Percentiles rank a stretch among this genome's conserved stretches.
These are phyloP conservation scores for Chalaropsis thielavioides DNA, from an alignment of 2,329 filamentous ascomycete genomes.

Conservation along the genomic window DNA sequence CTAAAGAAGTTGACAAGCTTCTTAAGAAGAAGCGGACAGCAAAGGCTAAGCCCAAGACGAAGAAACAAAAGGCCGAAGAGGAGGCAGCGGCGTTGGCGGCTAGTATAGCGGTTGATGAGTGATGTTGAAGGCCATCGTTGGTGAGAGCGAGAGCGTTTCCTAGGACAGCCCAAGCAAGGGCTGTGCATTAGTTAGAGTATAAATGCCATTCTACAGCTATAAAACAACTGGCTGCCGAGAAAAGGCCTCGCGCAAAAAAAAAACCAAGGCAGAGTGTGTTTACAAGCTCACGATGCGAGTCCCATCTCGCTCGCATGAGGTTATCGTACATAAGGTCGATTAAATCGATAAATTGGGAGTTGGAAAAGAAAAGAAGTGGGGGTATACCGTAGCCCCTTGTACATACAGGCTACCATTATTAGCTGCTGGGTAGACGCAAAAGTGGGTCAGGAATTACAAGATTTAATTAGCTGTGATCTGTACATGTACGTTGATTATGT, in stretches of 20 bases:
- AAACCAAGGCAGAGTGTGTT: too few relatives aligned
- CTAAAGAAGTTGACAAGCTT: constrained; percentile 54
- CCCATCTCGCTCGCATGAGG: background rate
- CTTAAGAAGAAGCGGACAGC: constrained; percentile 37
- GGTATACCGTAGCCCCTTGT: background rate
- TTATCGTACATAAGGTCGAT: background rate
- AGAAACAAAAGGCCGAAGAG: background rate
- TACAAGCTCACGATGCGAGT: too few relatives aligned
- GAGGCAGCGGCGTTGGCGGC: background rate
- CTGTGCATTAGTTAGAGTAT: too few relatives aligned
- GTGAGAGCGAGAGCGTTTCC: too few relatives aligned
- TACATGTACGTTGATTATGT: background rate
- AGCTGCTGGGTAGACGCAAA: background rate
- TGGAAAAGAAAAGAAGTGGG: constrained; percentile 2
- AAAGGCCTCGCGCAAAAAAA: too few relatives aligned
- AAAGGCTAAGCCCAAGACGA: constrained; percentile 19
- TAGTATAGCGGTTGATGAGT: background rate
- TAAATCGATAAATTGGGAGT: constrained; percentile 4
- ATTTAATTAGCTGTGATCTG: background rate
- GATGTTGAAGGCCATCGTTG: background rate
- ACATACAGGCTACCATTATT: background rate
- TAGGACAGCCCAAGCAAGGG: background rate
- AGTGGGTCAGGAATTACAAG: background rate
- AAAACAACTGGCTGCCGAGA: too few relatives aligned
- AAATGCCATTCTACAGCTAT: too few relatives aligned